Evolutionary conservation across 352 stramenopile genomes (phyloP).

Genomic region (Pythium insidiosum): DNA sequence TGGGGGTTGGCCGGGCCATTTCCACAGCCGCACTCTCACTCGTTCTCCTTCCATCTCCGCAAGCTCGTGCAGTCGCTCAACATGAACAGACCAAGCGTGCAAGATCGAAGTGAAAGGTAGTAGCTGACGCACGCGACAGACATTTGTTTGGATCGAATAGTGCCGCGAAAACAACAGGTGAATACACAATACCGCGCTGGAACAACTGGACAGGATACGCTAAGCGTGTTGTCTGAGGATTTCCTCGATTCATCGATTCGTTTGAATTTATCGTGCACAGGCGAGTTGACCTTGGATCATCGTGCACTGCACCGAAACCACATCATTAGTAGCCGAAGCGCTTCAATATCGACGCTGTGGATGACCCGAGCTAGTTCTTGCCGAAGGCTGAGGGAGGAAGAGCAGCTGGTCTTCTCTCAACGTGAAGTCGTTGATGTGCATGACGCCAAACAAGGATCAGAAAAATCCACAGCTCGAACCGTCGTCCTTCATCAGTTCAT

Average conservation of each 20-base stretch:
- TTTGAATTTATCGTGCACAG: background rate
- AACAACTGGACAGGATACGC: too few relatives aligned
- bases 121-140: too few relatives aligned
- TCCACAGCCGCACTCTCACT: background rate
- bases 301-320: background rate
- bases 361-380: background rate
- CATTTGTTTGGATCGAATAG: too few relatives aligned
- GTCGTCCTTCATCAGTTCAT: background rate
- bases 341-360: slow-evolving; percentile 1
- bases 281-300: background rate
- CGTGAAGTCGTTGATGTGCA: slow-evolving; percentile 1
- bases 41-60: background rate
- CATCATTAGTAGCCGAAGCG: background rate
- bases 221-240: background rate
- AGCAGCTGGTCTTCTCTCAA: background rate
- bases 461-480: background rate
- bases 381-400: background rate
- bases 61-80: background rate
- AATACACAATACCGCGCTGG: too few relatives aligned
- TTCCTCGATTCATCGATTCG: background rate
- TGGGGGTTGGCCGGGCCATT: background rate
- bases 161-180: background rate
- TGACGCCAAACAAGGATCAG: background rate
- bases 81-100: background rate
- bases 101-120: too few relatives aligned